Evolutionary conservation across 208 protist genomes (phyloP), one percentile per base, ranked within the genome.

Genomic region (Angomonas ambiguus): DNA sequence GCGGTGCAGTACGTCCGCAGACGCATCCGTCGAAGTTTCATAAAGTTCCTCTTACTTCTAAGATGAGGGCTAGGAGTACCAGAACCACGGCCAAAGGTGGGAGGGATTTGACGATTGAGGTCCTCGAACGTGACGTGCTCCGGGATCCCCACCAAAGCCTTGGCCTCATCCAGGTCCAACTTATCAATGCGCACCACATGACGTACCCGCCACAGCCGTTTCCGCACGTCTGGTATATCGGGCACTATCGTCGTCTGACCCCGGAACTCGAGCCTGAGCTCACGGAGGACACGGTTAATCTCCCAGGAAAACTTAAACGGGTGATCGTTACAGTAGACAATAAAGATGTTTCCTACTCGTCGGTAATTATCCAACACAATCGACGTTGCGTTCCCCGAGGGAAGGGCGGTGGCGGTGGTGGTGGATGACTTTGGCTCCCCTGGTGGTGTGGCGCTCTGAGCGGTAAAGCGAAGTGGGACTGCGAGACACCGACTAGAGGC

Each of bases 281-380:
- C 81, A 2, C 86, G 85, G 70, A 95, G 75, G 71, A 82, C 81
- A 34, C 82, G 83, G 68, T 91, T 93, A 11, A 95, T 78, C 59
- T 95, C 85, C 87, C 89, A 95, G 11, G 78, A 78, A 55, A 85
- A 82, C 64, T 95, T 91, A 67, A 92, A 95, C 18, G 86, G 84
- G 62, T 95, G 85, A 38, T 95, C 86, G 24, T 81, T 69, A 71
- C 83, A 92, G 18, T 74, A 66, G 11, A 95, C 83, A 57, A 95
- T 93, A 60, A 95, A 93, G 34, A 95, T 67, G 61, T 93, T 83
- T 6, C 89, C 89, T 0, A 95, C 89, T 25, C 75, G 77, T 22
- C 85, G 86, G 63, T 91, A 87, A n/a, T 83, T 83, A 0, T 79
- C 80, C 1, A 79, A 62, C 0, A 71, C 65, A 22, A 92, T 69